These are phyloP conservation scores for Spongispora temasekensis DNA, from an alignment of 1,284 basidiomycete species.

Conservation along the genomic window DNA sequence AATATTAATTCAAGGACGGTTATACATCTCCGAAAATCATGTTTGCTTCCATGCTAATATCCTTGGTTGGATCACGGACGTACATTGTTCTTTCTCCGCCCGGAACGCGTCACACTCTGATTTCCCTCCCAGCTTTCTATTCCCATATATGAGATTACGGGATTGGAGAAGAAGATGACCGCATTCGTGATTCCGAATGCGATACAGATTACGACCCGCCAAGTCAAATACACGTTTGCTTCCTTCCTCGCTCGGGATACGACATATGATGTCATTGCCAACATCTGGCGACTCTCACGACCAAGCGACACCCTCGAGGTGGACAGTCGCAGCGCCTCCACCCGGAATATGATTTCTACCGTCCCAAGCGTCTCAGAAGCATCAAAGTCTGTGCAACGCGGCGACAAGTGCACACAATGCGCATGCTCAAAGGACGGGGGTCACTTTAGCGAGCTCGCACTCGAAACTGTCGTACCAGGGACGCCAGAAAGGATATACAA, in stretches of 20 bases:
- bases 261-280: conserved; percentile 93
- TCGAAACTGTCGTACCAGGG: conserved; percentile 83
- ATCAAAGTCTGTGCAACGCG: conserved; percentile 3
- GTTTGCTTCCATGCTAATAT: conserved; percentile 99
- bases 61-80: conserved; percentile 98
- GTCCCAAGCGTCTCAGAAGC: conserved; percentile 22
- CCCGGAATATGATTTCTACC: conserved; percentile 23
- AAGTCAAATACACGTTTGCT: conserved; percentile 89
- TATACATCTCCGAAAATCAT: conserved; percentile 98
- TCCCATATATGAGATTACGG: conserved; percentile 87
- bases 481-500: conserved; percentile 96
- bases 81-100: conserved; percentile 43
- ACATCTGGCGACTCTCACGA: conserved; percentile 92
- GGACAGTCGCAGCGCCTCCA: conserved; percentile 23
- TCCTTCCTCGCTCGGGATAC: conserved; percentile 97
- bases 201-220: conserved; percentile 85
- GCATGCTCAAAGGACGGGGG: conserved; percentile 70
- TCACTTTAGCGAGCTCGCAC: conserved; percentile 75
- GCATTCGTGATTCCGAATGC: conserved; percentile 99
- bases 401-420: conserved; percentile 68
- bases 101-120: conserved; percentile 8
- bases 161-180: conserved; percentile 97
- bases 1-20: conserved; percentile 92
- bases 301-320: conserved; percentile 61
- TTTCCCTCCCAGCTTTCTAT: conserved; percentile 69